phyloP scores from a whole-genome alignment of 148 eudicot species.

The Linanthus parryae region DNA sequence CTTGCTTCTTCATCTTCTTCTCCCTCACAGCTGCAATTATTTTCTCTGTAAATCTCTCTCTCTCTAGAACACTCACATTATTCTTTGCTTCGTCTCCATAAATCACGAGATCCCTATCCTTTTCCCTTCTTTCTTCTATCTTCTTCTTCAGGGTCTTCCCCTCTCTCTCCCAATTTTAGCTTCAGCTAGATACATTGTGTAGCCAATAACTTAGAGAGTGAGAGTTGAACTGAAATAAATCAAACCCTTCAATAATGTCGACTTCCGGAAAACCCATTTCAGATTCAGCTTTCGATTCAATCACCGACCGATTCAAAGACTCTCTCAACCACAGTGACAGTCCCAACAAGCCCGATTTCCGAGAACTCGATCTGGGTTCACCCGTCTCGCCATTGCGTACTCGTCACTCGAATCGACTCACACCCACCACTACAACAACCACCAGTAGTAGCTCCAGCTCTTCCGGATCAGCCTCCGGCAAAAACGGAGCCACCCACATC shows the following conservation, averaged over 20 bases:
- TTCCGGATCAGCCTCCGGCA: constrained; percentile 70
- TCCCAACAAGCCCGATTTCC: constrained; percentile 49
- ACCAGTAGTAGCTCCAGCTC: constrained; percentile 65
- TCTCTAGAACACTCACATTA: constrained; percentile 45
- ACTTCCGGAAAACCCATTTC: constrained; percentile 35
- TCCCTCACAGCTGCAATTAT: constrained; percentile 5
- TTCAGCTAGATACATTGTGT: constrained; percentile 7
- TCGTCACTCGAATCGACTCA: constrained; percentile 20
- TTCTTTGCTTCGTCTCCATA: constrained; percentile 62
- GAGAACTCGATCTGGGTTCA: constrained; percentile 53
- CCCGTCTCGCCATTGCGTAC: constrained; percentile 53
- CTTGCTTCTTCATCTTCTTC: not conserved
- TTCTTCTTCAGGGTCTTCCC: constrained; percentile 18
- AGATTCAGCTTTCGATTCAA: constrained; percentile 18
- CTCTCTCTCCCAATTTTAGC: constrained; percentile 5
- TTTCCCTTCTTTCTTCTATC: constrained; percentile 35
- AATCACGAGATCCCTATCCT: constrained; percentile 81
- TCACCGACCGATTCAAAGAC: constrained; percentile 41
- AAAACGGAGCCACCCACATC: constrained; percentile 16
- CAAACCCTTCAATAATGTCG: constrained; percentile 27
- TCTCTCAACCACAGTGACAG: constrained; percentile 10
- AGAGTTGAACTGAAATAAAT: not conserved
- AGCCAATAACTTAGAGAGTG: not conserved
- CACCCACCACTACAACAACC: constrained; percentile 24
- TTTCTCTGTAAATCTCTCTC: constrained; percentile 16